A percentile compares a stretch with the other conserved stretches of the same genome.
Evolutionary conservation across 2,329 filamentous ascomycete species (phyloP).

Genomic region (Beauveria varroae): DNA sequence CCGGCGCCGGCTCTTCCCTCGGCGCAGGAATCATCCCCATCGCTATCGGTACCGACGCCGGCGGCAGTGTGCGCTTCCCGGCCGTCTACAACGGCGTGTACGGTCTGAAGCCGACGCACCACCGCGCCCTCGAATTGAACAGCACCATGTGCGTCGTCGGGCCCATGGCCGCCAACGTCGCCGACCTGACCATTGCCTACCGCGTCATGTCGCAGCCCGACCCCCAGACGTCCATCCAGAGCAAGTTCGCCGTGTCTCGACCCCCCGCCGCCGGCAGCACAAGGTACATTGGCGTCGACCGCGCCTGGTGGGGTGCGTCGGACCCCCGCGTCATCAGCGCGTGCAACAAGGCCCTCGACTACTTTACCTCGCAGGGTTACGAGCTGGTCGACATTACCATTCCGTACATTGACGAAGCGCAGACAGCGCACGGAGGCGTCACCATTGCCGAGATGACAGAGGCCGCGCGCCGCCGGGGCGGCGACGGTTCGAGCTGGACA

Average conservation of each 20-base stretch:
- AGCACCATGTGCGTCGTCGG: slow-evolving; percentile 57
- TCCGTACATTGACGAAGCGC: slow-evolving; percentile 61
- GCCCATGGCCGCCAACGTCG: slow-evolving; percentile 67
- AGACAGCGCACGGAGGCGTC: slow-evolving; percentile 68
- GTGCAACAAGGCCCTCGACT: slow-evolving; percentile 55
- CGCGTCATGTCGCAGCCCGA: slow-evolving; percentile 70
- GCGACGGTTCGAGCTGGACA: slow-evolving; percentile 42
- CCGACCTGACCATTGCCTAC: slow-evolving; percentile 77
- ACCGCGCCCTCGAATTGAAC: slow-evolving; percentile 53
- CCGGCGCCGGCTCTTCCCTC: slow-evolving; percentile 65
- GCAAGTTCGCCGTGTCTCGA: slow-evolving; percentile 53
- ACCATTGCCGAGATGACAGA: slow-evolving; percentile 66
- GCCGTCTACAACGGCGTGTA: slow-evolving; percentile 70
- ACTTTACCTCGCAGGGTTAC: slow-evolving; percentile 45
- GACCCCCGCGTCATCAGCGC: slow-evolving; percentile 53
- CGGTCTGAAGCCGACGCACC: slow-evolving; percentile 72
- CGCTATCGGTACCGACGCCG: slow-evolving; percentile 66
- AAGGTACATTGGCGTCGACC: slow-evolving; percentile 65
- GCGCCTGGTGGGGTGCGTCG: slow-evolving; percentile 41
- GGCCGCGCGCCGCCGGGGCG: slow-evolving; percentile 33
- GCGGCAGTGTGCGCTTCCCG: slow-evolving; percentile 69
- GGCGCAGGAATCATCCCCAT: slow-evolving; percentile 67
- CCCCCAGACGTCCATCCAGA: slow-evolving; percentile 50
- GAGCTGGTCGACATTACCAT: slow-evolving; percentile 53
- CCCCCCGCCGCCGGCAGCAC: slow-evolving; percentile 34